These are phyloP conservation scores for Solanum megistacrolobum DNA, from an alignment of 257 asterid species.

Conservation along the genomic window DNA sequence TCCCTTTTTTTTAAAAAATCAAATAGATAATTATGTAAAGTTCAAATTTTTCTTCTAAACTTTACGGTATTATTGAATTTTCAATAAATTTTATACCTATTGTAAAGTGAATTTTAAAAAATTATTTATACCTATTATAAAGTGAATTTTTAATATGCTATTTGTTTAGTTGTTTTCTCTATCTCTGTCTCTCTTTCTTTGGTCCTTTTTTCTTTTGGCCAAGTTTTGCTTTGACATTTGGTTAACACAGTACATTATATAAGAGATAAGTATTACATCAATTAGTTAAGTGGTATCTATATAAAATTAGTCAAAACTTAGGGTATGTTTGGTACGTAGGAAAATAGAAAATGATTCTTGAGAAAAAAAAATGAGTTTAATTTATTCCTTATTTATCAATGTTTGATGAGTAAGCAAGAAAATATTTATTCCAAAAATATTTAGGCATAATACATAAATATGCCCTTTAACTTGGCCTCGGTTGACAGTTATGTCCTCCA, in stretches of 20 bases:
- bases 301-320: not conserved
- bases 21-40: no score
- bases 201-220: not conserved
- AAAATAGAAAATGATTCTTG: not conserved
- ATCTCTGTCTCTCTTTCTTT: not conserved
- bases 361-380: not conserved
- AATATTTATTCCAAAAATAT: not conserved
- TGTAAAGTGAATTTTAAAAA: no score
- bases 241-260: not conserved
- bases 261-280: not conserved
- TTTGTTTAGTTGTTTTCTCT: not conserved
- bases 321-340: not conserved
- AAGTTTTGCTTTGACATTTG: not conserved
- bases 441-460: not conserved
- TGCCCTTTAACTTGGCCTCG: no score
- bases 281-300: not conserved
- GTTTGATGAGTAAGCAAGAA: not conserved
- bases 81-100: no score
- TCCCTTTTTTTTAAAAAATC: no score
- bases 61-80: no score
- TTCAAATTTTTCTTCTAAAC: no score
- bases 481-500: no score
- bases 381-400: not conserved
- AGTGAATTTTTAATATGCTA: not conserved
- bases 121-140: not conserved